These are phyloP conservation scores for Fusarium dlaminii DNA, from an alignment of 2,329 filamentous ascomycete genomes.

Conservation along the genomic window DNA sequence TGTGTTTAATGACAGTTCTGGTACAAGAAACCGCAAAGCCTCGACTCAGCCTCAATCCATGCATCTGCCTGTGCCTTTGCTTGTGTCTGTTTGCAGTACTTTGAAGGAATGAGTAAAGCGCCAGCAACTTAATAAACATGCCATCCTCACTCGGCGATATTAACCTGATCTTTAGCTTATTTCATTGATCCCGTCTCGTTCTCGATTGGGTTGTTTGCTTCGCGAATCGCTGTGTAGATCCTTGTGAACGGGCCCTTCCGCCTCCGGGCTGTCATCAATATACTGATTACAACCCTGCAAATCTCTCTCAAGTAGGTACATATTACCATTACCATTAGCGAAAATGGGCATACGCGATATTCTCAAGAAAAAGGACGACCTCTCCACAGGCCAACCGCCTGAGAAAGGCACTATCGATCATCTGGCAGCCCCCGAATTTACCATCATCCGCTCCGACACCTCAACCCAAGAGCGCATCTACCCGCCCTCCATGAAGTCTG, in stretches of 20 bases:
- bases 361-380: constrained; percentile 63
- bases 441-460: constrained; percentile 86
- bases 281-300: background rate
- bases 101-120: constrained; percentile 10
- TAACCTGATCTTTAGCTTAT: background rate
- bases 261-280: constrained; percentile 1
- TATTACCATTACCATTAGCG: background rate
- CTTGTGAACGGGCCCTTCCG: constrained; percentile 18
- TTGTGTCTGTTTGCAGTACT: constrained; percentile 29
- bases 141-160: background rate
- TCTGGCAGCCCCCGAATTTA: constrained; percentile 72
- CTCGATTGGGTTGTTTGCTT: constrained; percentile 3
- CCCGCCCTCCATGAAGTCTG: constrained; percentile 61
- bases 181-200: background rate
- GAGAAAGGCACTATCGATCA: constrained; percentile 51
- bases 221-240: constrained; percentile 24
- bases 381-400: constrained; percentile 49
- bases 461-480: constrained; percentile 80
- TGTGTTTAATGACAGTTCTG: background rate
- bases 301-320: background rate
- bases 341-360: constrained; percentile 63
- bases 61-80: background rate
- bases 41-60: constrained; percentile 40
- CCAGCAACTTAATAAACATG: background rate
- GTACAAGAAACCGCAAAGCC: constrained; percentile 28